phyloP scores from a whole-genome alignment of 306 rosid species.

The Elaeagnus macrophylla region DNA sequence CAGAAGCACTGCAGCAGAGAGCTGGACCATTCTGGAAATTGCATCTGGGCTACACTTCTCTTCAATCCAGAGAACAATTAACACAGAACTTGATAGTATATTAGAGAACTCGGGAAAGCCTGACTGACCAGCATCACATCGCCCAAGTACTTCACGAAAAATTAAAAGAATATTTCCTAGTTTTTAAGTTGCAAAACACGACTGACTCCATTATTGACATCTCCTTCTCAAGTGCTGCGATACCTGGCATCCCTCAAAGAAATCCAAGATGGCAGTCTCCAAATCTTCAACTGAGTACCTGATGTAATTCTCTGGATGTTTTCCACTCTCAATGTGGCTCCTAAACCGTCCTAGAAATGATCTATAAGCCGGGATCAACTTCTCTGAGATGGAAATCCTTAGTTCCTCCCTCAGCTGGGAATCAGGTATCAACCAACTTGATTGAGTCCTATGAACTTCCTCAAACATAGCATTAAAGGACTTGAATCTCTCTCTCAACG shows the following conservation, averaged over 20 bases:
- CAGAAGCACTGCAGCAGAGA: slow-evolving; percentile 65
- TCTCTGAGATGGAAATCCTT: slow-evolving; percentile 71
- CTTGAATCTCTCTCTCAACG: slow-evolving; percentile 91
- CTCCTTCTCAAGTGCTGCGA: slow-evolving; percentile 85
- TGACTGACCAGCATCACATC: slow-evolving; percentile 32
- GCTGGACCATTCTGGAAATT: slow-evolving; percentile 23
- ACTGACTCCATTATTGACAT: slow-evolving; percentile 45
- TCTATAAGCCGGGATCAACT: slow-evolving; percentile 85
- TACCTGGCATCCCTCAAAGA: slow-evolving; percentile 71
- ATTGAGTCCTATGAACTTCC: slow-evolving; percentile 89
- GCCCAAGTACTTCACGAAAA: slow-evolving; percentile 59
- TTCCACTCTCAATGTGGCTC: slow-evolving; percentile 84
- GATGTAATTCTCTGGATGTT: slow-evolving; percentile 92
- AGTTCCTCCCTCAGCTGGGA: slow-evolving; percentile 95
- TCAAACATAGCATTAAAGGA: slow-evolving; percentile 91
- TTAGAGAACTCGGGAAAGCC: slow-evolving; percentile 30
- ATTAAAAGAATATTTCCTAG: slow-evolving; percentile 81
- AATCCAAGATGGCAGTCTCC: slow-evolving; percentile 71
- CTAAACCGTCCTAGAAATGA: slow-evolving; percentile 89
- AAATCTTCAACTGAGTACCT: slow-evolving; percentile 87
- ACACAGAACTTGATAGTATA: slow-evolving; percentile 18
- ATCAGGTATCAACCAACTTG: slow-evolving; percentile 87
- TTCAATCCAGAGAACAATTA: slow-evolving; percentile 24
- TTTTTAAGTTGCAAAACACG: slow-evolving; percentile 46
- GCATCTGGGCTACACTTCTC: slow-evolving; percentile 30